Conservation (phyloP, 2,329 filamentous ascomycete genomes). For the Epichloe baconii region DNA sequence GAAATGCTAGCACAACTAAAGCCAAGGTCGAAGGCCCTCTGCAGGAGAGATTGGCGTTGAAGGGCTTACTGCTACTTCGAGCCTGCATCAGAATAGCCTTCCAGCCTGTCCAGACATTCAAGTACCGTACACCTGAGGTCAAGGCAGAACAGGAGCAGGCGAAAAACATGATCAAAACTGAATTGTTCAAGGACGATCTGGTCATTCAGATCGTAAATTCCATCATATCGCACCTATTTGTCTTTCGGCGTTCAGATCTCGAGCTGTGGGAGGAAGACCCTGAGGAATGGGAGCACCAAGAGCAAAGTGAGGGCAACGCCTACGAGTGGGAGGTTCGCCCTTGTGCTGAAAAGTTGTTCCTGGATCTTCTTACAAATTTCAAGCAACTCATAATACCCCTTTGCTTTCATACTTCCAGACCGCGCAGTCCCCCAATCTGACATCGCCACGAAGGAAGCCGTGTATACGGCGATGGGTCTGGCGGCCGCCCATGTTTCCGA, state of each 20-base stretch:
- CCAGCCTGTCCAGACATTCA: slow-evolving; percentile 68
- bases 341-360: slow-evolving; percentile 85
- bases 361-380: slow-evolving; percentile 82
- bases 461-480: slow-evolving; percentile 86
- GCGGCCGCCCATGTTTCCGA: slow-evolving; percentile 63
- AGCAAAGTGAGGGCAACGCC: slow-evolving; percentile 71
- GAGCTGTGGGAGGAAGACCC: slow-evolving; percentile 89
- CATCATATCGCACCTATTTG: slow-evolving; percentile 76
- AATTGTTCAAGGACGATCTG: slow-evolving; percentile 64
- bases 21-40: slow-evolving; percentile 47
- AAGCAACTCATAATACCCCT: slow-evolving; percentile 70
- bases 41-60: slow-evolving; percentile 67
- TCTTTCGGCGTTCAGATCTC: slow-evolving; percentile 74
- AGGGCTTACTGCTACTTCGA: slow-evolving; percentile 69
- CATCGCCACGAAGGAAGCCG: slow-evolving; percentile 78
- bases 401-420: slow-evolving; percentile 72
- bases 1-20: slow-evolving; percentile 26
- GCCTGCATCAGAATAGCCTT: slow-evolving; percentile 79
- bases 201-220: slow-evolving; percentile 71
- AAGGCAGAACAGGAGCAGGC: slow-evolving; percentile 66
- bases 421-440: slow-evolving; percentile 53
- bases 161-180: slow-evolving; percentile 52
- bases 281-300: slow-evolving; percentile 86
- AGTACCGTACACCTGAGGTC: slow-evolving; percentile 60
- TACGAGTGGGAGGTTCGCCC: slow-evolving; percentile 90